Percentiles rank a stretch among this genome's conserved stretches.
These are phyloP conservation scores for Mycena alexandri DNA, from an alignment of 768 basidiomycete species.

Conservation along the genomic window DNA sequence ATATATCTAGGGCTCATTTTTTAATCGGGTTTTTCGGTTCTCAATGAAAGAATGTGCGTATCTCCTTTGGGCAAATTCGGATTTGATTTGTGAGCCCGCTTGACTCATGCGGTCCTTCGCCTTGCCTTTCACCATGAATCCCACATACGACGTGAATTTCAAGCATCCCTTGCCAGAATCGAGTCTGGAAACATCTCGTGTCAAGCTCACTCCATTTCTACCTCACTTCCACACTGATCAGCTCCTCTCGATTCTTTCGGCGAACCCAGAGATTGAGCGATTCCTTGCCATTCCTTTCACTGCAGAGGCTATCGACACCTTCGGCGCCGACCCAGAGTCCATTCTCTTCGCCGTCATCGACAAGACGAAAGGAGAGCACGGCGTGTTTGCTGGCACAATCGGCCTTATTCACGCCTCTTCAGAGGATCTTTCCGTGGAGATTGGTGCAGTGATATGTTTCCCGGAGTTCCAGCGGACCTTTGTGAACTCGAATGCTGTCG, in stretches of 20 bases:
- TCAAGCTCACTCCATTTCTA: conserved; percentile 56
- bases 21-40: not conserved
- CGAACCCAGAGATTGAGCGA: conserved; percentile 43
- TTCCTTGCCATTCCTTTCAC: conserved; percentile 49
- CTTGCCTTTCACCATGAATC: too few relatives aligned
- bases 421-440: conserved; percentile 50
- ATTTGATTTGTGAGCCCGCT: too few relatives aligned
- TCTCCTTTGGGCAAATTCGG: too few relatives aligned
- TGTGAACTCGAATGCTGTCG: conserved; percentile 55
- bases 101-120: too few relatives aligned
- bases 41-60: too few relatives aligned
- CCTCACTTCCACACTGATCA: conserved; percentile 49
- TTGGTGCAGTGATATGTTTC: conserved; percentile 54
- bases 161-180: conserved; percentile 46
- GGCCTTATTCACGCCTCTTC: conserved; percentile 49
- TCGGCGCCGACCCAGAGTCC: conserved; percentile 37
- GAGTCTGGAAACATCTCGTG: conserved; percentile 50
- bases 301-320: conserved; percentile 29
- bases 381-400: conserved; percentile 55
- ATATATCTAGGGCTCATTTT: not conserved
- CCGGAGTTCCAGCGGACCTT: conserved; percentile 57
- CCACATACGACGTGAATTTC: conserved; percentile 47
- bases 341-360: conserved; percentile 52
- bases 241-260: conserved; percentile 43
- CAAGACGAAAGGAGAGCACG: conserved; percentile 40